phyloP scores from a whole-genome alignment of 257 asterid genomes.

The Scutellaria galericulata region DNA sequence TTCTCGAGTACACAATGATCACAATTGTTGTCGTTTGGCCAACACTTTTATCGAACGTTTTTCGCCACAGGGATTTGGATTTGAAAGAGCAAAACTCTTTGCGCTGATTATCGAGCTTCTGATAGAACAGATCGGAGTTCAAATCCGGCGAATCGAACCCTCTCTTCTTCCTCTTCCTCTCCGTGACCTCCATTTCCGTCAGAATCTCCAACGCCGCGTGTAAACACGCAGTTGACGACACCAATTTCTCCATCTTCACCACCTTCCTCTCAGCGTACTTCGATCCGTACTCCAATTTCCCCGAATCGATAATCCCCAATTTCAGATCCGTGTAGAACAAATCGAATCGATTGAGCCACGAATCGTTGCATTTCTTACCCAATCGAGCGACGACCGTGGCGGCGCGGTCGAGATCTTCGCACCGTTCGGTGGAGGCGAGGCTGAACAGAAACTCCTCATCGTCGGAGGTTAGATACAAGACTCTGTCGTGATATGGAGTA shows the following conservation, averaged over 20 bases:
- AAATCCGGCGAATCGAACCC: constrained; percentile 30
- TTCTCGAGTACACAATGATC: constrained; percentile 52
- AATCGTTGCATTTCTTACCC: constrained; percentile 62
- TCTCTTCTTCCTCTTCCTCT: constrained; percentile 49
- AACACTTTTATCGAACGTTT: constrained; percentile 63
- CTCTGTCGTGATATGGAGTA: too few species aligned
- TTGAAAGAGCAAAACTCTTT: constrained; percentile 55
- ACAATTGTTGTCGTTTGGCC: constrained; percentile 60
- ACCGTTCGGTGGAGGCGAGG: constrained; percentile 76
- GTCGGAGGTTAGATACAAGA: constrained; percentile 61
- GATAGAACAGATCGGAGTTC: constrained; percentile 45
- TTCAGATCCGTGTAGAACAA: constrained; percentile 63
- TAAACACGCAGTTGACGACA: constrained; percentile 53
- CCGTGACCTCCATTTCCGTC: constrained; percentile 59
- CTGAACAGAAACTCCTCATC: constrained; percentile 58
- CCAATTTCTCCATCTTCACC: constrained; percentile 64
- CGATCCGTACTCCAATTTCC: constrained; percentile 62
- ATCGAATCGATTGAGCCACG: constrained; percentile 63
- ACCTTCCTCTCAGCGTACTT: constrained; percentile 46
- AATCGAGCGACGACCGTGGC: constrained; percentile 59
- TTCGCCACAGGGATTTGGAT: constrained; percentile 63
- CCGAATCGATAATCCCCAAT: constrained; percentile 50
- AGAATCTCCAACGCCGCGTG: constrained; percentile 56
- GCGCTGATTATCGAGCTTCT: constrained; percentile 61
- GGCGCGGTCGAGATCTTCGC: constrained; percentile 72